These are phyloP conservation scores for Hyphodiscus hymeniophilus DNA, from an alignment of 495 filamentous ascomycete species.

Conservation along the genomic window DNA sequence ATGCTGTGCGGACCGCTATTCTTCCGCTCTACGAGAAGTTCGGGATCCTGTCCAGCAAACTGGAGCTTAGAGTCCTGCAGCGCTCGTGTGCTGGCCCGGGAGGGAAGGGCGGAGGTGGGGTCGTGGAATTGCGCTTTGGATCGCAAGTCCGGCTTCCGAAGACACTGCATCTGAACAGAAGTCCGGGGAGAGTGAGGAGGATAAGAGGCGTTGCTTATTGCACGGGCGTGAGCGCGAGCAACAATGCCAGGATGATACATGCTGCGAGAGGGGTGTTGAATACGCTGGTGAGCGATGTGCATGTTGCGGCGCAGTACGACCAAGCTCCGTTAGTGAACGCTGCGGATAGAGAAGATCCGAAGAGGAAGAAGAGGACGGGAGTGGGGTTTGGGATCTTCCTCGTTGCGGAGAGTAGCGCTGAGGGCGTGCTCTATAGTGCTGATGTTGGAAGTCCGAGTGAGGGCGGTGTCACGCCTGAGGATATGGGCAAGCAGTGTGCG, in stretches of 20 bases:
- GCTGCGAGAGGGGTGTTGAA: conserved; percentile 82
- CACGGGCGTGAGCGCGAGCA: conserved; percentile 78
- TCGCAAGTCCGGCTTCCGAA: conserved; percentile 89
- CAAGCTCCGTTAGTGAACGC: conserved; percentile 63
- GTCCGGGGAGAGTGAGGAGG: conserved; percentile 75
- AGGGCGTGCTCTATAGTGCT: conserved; percentile 73
- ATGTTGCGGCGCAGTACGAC: conserved; percentile 58
- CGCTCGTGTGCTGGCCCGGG: conserved; percentile 66
- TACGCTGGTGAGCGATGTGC: conserved; percentile 74
- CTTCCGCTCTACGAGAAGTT: conserved; percentile 85
- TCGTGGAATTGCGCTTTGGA: conserved; percentile 86
- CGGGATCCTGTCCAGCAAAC: conserved; percentile 69
- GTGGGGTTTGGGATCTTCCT: conserved; percentile 87
- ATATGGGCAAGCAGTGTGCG: conserved; percentile 80
- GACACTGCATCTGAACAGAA: conserved; percentile 79
- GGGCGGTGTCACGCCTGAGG: conserved; percentile 80
- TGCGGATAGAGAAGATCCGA: conserved; percentile 49
- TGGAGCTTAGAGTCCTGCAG: conserved; percentile 77
- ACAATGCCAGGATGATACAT: conserved; percentile 94
- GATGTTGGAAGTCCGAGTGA: conserved; percentile 74
- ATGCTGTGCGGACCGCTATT: conserved; percentile 88
- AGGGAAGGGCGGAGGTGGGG: conserved; percentile 74
- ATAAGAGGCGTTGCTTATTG: conserved; percentile 91
- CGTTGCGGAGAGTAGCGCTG: conserved; percentile 81
- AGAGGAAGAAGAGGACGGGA: conserved; percentile 59